phyloP scores from a whole-genome alignment of 495 filamentous ascomycete genomes.

The Tuber borchii region DNA sequence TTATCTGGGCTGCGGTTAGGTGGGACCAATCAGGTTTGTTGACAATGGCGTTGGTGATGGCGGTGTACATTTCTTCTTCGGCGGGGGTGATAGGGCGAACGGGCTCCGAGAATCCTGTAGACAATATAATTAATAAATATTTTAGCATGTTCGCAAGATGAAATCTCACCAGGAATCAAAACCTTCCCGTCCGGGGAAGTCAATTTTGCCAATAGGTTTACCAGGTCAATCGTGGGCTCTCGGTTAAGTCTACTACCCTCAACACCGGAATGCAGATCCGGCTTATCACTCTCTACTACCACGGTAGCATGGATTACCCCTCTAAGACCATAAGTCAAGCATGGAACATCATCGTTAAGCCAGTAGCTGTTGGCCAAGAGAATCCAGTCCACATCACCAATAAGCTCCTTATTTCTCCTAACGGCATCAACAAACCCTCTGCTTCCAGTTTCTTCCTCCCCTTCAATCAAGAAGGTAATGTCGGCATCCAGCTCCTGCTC shows the following conservation, averaged over 20 bases:
- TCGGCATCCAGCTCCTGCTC: constrained; percentile 73
- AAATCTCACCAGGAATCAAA: constrained; percentile 47
- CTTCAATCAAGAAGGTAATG: constrained; percentile 88
- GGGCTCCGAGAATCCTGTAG: constrained; percentile 67
- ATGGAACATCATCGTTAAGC: constrained; percentile 91
- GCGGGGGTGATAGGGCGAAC: constrained; percentile 67
- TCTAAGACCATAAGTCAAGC: constrained; percentile 86
- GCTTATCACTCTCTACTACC: constrained; percentile 72
- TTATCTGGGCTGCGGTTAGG: constrained; percentile 26
- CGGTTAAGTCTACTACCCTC: constrained; percentile 83
- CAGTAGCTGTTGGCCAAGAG: constrained; percentile 95
- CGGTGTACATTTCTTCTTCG: constrained; percentile 74
- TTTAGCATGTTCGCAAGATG: not conserved
- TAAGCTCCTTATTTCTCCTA: constrained; percentile 66
- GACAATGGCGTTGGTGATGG: constrained; percentile 70
- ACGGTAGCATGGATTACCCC: constrained; percentile 94
- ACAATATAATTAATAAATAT: constrained; percentile 28
- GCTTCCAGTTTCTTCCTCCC: constrained; percentile 92
- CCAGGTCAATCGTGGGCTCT: constrained; percentile 84
- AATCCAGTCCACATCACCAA: constrained; percentile 88
- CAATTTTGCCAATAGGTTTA: constrained; percentile 69
- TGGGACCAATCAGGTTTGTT: constrained; percentile 46
- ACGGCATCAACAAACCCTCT: constrained; percentile 80
- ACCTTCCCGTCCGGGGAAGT: constrained; percentile 62
- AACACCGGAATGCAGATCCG: constrained; percentile 91